Base-by-base conservation (phyloP, 768 basidiomycete genomes). In the Clathrus columnatus region DNA sequence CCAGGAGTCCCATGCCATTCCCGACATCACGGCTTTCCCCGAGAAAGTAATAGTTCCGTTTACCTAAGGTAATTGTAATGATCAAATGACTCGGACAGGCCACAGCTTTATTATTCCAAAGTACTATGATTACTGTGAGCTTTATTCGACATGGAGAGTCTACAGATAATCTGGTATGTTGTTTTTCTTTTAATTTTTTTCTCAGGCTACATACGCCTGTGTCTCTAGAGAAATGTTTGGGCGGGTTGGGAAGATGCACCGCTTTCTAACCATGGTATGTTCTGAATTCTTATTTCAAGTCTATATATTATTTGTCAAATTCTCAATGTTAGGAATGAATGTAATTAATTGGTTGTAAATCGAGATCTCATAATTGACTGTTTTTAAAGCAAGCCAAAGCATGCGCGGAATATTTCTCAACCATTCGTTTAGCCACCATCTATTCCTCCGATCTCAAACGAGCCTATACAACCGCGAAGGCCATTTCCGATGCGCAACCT, bases 161-260 rank as follows among this genome's bases (percentile, higher is more conserved):
- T 7, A 80, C 76, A 29, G 87, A 90, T 60, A 91, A 91, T 61
- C 59, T 83, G 63, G 87, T 85, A 48, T 47, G 80, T 64, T 7
- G 17, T 47, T n/a, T 7, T 8, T 4, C 7, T 30, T 23, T 30
- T 16, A 7, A 17, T 8, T 48, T 49, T 36, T 8, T n/a, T 29
- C 18, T n/a, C 30, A 10, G 6, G 43, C 53, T 24, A 24, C 10
- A n/a, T 41, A 20, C 2, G 14, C 28, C 29, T 27, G 4, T 17
- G 23, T 47, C 49, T 32, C 8, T 52, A 80, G 79, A 72, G 63
- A 59, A 60, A 67, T 24, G 66, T 85, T 4, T 88, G 87, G 86
- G 85, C 87, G 42, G 88, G 88, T 5, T 85, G 83, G 77, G 76
- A 72, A 57, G 85, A 91, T 67, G 78, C 87, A 10, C 77, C 82